phyloP scores from a whole-genome alignment of 2,329 filamentous ascomycete species.

The Acrodontium crateriforme region DNA sequence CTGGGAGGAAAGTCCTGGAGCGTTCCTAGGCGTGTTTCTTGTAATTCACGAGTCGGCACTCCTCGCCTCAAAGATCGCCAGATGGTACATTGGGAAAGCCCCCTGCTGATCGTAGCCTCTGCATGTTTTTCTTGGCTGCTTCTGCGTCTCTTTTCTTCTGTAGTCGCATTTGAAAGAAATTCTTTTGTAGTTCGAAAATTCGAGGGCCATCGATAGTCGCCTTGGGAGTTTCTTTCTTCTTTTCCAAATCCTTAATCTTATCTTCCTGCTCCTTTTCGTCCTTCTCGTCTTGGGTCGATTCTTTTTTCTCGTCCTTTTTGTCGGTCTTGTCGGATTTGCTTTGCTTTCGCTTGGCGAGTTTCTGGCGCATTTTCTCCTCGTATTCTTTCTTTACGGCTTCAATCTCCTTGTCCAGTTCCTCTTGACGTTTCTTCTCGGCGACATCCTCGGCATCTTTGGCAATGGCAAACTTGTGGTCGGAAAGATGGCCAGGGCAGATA shows the following conservation, averaged over 20 bases:
- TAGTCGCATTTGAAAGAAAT: constrained; percentile 75
- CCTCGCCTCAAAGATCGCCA: constrained; percentile 22
- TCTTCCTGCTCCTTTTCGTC: constrained; percentile 31
- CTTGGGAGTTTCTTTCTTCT: constrained; percentile 46
- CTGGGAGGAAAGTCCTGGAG: too few species aligned
- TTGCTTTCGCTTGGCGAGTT: constrained; percentile 26
- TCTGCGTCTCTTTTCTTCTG: constrained; percentile 68
- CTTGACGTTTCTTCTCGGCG: constrained; percentile 40
- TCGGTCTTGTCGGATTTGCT: constrained; percentile 38
- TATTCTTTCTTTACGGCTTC: constrained; percentile 37
- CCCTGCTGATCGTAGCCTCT: constrained; percentile 62
- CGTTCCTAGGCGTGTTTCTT: too few species aligned
- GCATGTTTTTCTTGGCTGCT: constrained; percentile 64
- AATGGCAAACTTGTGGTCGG: constrained; percentile 66
- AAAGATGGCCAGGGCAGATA: constrained; percentile 69
- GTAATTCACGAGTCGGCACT: too few species aligned
- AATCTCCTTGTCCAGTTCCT: constrained; percentile 35
- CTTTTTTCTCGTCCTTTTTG: constrained; percentile 54
- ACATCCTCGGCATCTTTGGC: constrained; percentile 52
- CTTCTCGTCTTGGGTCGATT: constrained; percentile 57
- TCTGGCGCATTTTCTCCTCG: constrained; percentile 33
- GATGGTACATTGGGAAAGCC: constrained; percentile 79
- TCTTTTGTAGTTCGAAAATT: constrained; percentile 76
- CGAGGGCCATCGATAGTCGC: constrained; percentile 54
- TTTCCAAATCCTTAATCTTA: constrained; percentile 27